phyloP scores from a whole-genome alignment of 495 filamentous ascomycete genomes.

The Diplogelasinospora grovesii region DNA sequence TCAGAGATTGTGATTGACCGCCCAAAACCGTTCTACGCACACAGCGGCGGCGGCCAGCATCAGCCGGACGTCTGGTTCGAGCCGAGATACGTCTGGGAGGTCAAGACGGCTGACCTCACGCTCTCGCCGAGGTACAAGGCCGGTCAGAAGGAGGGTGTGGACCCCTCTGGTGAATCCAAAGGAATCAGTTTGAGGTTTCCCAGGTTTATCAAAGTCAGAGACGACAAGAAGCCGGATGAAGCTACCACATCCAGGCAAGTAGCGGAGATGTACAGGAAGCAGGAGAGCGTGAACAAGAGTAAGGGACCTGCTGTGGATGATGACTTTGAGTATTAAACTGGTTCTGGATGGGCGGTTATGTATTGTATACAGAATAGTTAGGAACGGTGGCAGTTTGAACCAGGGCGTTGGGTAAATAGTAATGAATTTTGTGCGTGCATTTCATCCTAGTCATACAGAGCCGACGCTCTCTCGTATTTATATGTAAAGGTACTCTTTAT shows the following conservation, averaged over 20 bases:
- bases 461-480: no score
- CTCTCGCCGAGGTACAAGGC: slow-evolving; percentile 90
- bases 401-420: no score
- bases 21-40: slow-evolving; percentile 89
- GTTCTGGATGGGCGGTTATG: no score
- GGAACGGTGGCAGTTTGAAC: no score
- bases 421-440: not conserved
- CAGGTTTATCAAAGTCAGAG: slow-evolving; percentile 77
- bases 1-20: slow-evolving; percentile 70
- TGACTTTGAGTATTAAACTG: slow-evolving; percentile 94
- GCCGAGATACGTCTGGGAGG: slow-evolving; percentile 90
- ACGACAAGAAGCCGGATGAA: slow-evolving; percentile 92
- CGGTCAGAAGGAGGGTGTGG: slow-evolving; percentile 54
- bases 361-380: no score
- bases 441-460: not conserved
- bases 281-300: slow-evolving; percentile 73
- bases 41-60: slow-evolving; percentile 74
- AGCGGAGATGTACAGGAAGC: slow-evolving; percentile 94
- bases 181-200: slow-evolving; percentile 88
- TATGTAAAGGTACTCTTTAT: not conserved
- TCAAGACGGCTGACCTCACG: slow-evolving; percentile 92
- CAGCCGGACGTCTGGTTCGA: slow-evolving; percentile 99
- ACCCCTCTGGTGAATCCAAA: slow-evolving; percentile 66
- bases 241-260: slow-evolving; percentile 78
- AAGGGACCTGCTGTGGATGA: slow-evolving; percentile 85